Evolutionary conservation across 441 rosid genomes (phyloP).

Genomic region (Dalechampia spathulata): DNA sequence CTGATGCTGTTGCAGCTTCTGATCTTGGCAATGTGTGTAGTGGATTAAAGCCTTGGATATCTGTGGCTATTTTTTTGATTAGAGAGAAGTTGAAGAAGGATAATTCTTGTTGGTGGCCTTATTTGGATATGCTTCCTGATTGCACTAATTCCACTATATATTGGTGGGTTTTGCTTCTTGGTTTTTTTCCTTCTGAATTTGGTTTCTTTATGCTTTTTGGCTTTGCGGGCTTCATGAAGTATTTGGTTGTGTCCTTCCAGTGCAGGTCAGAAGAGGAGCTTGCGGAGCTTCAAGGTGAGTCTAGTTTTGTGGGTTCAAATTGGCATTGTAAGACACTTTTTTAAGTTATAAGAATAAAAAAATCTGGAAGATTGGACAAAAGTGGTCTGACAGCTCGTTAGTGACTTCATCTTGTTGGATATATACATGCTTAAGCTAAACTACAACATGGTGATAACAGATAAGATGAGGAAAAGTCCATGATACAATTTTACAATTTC

Average conservation of each 20-base stretch:
- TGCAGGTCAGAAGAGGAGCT: constrained; percentile 98
- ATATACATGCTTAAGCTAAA: no score
- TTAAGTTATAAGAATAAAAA: neutral
- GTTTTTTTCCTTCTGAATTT: neutral
- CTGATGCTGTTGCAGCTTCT: constrained; percentile 67
- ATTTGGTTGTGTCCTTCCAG: constrained; percentile 45
- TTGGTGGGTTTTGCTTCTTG: constrained; percentile 55
- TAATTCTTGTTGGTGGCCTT: constrained; percentile 60
- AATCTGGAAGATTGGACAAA: constrained; percentile 1
- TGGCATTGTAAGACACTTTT: neutral
- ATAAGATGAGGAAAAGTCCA: no score
- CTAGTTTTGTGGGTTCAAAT: neutral
- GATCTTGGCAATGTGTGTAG: constrained; percentile 68
- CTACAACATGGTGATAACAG: no score
- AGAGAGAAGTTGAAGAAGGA: constrained; percentile 59
- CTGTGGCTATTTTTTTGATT: constrained; percentile 78
- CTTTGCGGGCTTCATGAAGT: constrained; percentile 30
- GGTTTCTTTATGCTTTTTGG: neutral
- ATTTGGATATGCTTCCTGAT: constrained; percentile 79
- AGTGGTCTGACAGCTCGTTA: no score
- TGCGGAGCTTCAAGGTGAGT: constrained; percentile 79
- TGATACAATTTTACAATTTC: no score
- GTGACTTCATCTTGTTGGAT: no score
- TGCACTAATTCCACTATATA: constrained; percentile 73
- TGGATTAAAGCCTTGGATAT: constrained; percentile 83